Base-by-base conservation (phyloP, 2,329 filamentous ascomycete species). In the Xylariomycetidae sp. region DNA sequence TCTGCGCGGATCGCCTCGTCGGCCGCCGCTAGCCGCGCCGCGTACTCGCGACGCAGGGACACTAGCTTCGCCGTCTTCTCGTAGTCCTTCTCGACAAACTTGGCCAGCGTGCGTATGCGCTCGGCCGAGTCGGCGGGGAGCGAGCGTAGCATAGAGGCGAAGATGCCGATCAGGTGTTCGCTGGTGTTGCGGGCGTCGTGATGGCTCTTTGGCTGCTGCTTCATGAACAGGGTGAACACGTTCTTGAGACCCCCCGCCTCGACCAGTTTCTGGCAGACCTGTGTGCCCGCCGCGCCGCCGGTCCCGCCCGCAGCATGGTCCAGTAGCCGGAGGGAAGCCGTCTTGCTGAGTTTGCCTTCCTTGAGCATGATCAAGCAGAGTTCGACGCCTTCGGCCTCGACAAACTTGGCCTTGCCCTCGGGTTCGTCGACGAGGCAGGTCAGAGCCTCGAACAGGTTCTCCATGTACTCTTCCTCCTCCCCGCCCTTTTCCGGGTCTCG, bases 51-150 rank as follows among this genome's bases (percentile, higher is more conserved):
- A 25, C 89, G 76, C 30, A 96, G 59, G 39, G 73, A 69, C 22
- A 94, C 58, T 4, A 97, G 67, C 54, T 81, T 86, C 5, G 56
- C 64, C 23, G 88, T 77, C 67, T 97, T 97, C 46, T 82, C 87
- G 56, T 94, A 95, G 45, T 95, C 81, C 55, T 88, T 94, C 59
- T 98, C 92, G 13, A 95, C 84, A 51, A 97, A 97, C 54, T 98
- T 98, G 30, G 89, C 90, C 4, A 97, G 72, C 1, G 83, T 76
- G 4, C 92, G 78, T 48, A 97, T 94, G 5, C 92, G 77, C 19
- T 81, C 72, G 0, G 86, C 70, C 2, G 86, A 88, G 19, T 87
- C 78, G 12, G 80, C 85, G 0, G 89, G 88, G 2, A 98, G 62
- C 4, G 82, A 71, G 16, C 88, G 81, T 1, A 98, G 69, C 56